Base-by-base conservation (phyloP, 2,329 filamentous ascomycete genomes). In the Nothophaeocryptopus gaeumannii region DNA sequence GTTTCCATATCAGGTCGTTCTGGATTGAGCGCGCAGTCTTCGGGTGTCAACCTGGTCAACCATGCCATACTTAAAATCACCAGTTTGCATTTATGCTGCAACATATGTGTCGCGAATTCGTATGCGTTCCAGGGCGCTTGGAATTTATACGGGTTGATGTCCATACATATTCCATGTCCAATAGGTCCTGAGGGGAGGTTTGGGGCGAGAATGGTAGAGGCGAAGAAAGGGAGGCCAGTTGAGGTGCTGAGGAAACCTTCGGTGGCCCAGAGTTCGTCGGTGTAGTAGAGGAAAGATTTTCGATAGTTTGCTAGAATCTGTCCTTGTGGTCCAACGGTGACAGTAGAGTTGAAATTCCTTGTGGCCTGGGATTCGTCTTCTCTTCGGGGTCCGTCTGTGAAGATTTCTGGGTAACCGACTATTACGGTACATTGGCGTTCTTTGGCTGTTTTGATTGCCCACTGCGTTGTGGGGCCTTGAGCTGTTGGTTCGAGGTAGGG, bases 61-160 rank as follows among this genome's bases (percentile, higher is more conserved):
- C 87, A 92, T 0, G 88, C 86, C 88, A 91, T 91, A 3, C 80
- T 82, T 0, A 92, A 58, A 31, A 90, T 80, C 1, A 88, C 82
- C 0, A 91, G 55, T 11, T 82, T 81, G 0, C 84, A 78, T 0
- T 75, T 62, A 0, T 71, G 69, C 1, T 80, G 69, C 0, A 89
- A 64, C 5, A 84, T 72, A 37, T 87, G 81, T 16, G 72, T 78
- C 1, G 69, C 74, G 57, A 73, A 82, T 59, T 85, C 82, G 63
- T 79, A 85, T 3, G 70, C 74, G 2, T 72, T 73, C 71, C 77
- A 84, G 0, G 81, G 77, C 1, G 80, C 75, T 34, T 74, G 69
- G 65, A 85, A 85, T 38, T 74, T 75, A 68, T 84, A 80, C 0
- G 82, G 82, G 58, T 85, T 85, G 62, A 85, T 76, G 53, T 79